Base-by-base conservation (phyloP, 768 basidiomycete species). In the Rhodocollybia butyracea region DNA sequence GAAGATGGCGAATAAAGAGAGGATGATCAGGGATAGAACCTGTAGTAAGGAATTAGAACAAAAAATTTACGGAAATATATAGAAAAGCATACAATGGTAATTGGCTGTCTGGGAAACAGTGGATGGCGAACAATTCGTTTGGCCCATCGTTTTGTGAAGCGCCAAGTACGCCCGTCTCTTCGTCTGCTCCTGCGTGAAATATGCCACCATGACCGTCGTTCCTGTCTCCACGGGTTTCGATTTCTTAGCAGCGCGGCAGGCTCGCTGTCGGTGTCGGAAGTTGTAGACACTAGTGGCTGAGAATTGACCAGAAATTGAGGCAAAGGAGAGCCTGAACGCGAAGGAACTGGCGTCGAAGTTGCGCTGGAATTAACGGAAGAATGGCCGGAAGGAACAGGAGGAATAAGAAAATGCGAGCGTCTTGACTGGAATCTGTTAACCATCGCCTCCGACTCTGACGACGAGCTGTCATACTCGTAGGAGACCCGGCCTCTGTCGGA, bases 1-100 rank as follows among this genome's bases (percentile, higher is more conserved):
- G 57, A 85, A 84, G 57, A 91, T 84, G 51, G 89, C 89, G 67
- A 97, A 86, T 59, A 85, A 75, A 51, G 86, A 86, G 63, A 96
- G 80, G 53, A 94, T 74, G 58, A 94, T 77, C 62, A 91, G 76
- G 27, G 86, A 77, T 55, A 90, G 76, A 60, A 89, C 73, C 87
- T 88, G 55, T 31, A 24, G 15, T 31, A 46, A 10, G n/a, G 39
- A 67, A n/a, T 58, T 62, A 39, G 58, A 43, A 32, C 45, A 54
- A 54, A 3, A 63, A 55, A 52, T 50, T 5, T 13, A 22, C 15
- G 30, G 17, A 3, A 17, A 29, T 17, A 31, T 13, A 17, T 47
- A 41, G 47, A n/a, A 36, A 42, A 45, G 75, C 88, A 68, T 61
- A 91, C 91, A 54, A 94, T 89, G 56, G 89, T 88, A 60, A 88